Base-by-base conservation (phyloP, 495 filamentous ascomycete genomes). In the Hypoxylon trugodes region DNA sequence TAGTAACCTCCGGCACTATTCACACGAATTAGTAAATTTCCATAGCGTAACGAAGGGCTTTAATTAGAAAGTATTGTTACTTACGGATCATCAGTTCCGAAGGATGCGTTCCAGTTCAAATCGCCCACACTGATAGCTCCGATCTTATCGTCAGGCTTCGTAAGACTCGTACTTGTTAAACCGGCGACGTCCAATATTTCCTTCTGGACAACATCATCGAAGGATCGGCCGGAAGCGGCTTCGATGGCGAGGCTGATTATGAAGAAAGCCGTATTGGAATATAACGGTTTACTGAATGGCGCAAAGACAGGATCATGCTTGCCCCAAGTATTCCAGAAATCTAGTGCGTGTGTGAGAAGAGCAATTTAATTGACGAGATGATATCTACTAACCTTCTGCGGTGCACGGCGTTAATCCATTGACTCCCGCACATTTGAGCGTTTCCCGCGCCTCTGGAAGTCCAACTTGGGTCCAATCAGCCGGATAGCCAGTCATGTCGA, bases 1-100 rank as follows among this genome's bases (percentile, higher is more conserved):
- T 78, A 85, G 6, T 83, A 72, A n/a, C 76, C 77, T 7, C 82
- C 82, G 2, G 82, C 71, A 21, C 77, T 78, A 37, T 32, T 32
- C 13, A 37, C 18, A 21, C n/a, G n/a, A n/a, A n/a, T n/a, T n/a
- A n/a, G n/a, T n/a, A n/a, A n/a, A n/a, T n/a, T n/a, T n/a, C n/a
- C n/a, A n/a, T n/a, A n/a, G n/a, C n/a, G n/a, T n/a, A n/a, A n/a
- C n/a, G n/a, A n/a, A n/a, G n/a, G n/a, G n/a, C n/a, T n/a, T n/a
- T n/a, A n/a, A n/a, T n/a, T n/a, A n/a, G n/a, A n/a, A n/a, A n/a
- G n/a, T n/a, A n/a, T n/a, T n/a, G n/a, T n/a, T 32, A 54, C 59
- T 47, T 54, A 61, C 59, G 59, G 41, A 19, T 49, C 35, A 8
- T 54, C 49, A 12, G 48, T 55, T 25, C 59, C 59, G 1, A 61